Conservation (phyloP, 306 rosid genomes). For the Nissolia schottii region DNA sequence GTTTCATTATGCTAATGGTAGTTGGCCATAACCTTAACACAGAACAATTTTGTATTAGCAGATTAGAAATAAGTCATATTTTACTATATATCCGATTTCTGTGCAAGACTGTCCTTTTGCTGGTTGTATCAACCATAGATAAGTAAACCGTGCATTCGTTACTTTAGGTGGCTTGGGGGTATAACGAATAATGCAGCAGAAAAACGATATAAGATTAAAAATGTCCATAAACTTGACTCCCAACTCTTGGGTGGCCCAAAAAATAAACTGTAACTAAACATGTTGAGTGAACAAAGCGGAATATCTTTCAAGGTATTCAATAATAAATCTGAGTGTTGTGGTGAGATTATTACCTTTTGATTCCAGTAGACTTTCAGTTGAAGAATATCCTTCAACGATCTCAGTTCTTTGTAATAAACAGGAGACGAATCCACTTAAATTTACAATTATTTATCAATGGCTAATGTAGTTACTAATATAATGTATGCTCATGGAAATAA, state of each 20-base stretch:
- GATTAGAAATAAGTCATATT: background rate
- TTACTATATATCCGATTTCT: background rate
- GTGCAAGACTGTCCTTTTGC: background rate
- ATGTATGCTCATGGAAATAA: background rate
- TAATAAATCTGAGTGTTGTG: background rate
- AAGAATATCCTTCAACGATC: slow-evolving; percentile 5
- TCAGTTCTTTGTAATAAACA: background rate
- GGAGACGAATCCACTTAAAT: background rate
- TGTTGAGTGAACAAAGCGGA: background rate
- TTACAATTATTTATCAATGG: slow-evolving; percentile 13
- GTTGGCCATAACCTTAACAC: background rate
- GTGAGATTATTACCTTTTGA: background rate
- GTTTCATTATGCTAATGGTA: background rate
- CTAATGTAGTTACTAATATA: background rate
- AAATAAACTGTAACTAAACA: too few relatives aligned
- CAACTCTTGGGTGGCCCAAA: background rate
- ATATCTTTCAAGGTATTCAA: background rate
- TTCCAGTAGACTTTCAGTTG: slow-evolving; percentile 7
- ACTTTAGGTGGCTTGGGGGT: background rate
- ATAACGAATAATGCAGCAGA: background rate
- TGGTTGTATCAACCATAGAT: background rate
- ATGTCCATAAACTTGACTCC: background rate
- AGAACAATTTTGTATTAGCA: slow-evolving; percentile 11
- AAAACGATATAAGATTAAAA: background rate
- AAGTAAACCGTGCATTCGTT: background rate